These are phyloP conservation scores for Hypoxylon fuscum DNA, from an alignment of 495 filamentous ascomycete species.

Conservation along the genomic window DNA sequence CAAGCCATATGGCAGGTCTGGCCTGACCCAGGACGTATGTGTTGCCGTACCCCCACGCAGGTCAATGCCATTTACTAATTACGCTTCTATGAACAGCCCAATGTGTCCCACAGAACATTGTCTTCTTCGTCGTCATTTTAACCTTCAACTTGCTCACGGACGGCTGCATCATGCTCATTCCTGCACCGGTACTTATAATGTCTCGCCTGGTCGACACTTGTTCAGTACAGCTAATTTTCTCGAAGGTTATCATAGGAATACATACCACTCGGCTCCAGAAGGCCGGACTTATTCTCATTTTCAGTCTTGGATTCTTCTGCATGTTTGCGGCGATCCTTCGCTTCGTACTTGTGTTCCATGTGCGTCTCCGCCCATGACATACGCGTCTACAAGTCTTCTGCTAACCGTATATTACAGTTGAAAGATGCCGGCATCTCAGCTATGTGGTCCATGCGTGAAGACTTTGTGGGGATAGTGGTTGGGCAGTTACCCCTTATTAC, in stretches of 20 bases:
- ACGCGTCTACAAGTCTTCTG: not conserved
- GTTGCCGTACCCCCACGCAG: not conserved
- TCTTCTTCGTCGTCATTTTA: conserved; percentile 20
- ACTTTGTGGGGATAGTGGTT: conserved; percentile 29
- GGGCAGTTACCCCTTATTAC: conserved; percentile 28
- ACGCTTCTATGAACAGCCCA: not conserved
- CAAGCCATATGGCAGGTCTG: conserved; percentile 24
- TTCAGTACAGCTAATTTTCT: not conserved
- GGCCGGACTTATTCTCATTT: conserved; percentile 13
- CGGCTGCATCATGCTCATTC: conserved; percentile 23
- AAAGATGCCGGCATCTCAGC: conserved; percentile 25
- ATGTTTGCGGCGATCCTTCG: conserved; percentile 23
- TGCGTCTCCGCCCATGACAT: not conserved
- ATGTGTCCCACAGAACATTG: conserved; percentile 18
- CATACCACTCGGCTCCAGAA: conserved; percentile 9
- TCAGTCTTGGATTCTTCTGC: conserved; percentile 24
- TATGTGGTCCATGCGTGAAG: conserved; percentile 26
- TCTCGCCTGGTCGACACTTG: not conserved
- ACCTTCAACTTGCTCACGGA: conserved; percentile 18
- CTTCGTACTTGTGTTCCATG: conserved; percentile 16
- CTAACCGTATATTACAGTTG: not conserved
- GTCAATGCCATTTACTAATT: not conserved
- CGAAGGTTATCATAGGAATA: conserved; percentile 13
- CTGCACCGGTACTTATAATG: conserved; percentile 4
- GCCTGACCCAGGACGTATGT: conserved; percentile 32